Conservation (phyloP, 805 yeast genomes). For the Monosporozyma siamensis region DNA sequence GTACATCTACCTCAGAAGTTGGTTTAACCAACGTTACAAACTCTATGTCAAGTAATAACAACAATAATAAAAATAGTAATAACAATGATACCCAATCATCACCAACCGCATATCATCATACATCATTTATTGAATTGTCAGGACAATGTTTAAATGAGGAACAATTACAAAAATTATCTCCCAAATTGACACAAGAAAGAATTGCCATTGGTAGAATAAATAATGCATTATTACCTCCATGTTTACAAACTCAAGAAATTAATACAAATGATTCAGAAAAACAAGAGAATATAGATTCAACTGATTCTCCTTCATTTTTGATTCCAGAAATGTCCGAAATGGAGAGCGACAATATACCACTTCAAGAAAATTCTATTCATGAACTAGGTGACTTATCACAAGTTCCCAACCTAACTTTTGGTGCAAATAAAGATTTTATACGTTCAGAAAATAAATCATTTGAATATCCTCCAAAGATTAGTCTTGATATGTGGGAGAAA, state of each 20-base stretch:
- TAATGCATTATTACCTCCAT: conserved; percentile 27
- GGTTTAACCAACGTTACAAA: neutral
- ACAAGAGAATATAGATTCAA: neutral
- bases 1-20: neutral
- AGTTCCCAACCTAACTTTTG: conserved; percentile 9
- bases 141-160: neutral
- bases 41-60: neutral
- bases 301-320: conserved; percentile 7
- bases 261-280: no score
- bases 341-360: neutral
- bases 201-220: conserved; percentile 25
- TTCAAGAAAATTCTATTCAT: neutral
- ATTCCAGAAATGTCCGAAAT: conserved; percentile 3
- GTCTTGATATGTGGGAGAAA: conserved; percentile 21
- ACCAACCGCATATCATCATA: neutral
- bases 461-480: conserved; percentile 14
- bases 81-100: neutral
- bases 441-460: neutral
- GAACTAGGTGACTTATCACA: conserved; percentile 19
- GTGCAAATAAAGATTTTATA: conserved; percentile 6
- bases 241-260: conserved; percentile 7
- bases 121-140: neutral
- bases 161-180: conserved; percentile 1
- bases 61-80: neutral
- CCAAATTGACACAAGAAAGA: conserved; percentile 19